Evolutionary conservation across 1,284 basidiomycete species (phyloP), one percentile per base, ranked within the genome.

Genomic region (Malassezia arunalokei): DNA sequence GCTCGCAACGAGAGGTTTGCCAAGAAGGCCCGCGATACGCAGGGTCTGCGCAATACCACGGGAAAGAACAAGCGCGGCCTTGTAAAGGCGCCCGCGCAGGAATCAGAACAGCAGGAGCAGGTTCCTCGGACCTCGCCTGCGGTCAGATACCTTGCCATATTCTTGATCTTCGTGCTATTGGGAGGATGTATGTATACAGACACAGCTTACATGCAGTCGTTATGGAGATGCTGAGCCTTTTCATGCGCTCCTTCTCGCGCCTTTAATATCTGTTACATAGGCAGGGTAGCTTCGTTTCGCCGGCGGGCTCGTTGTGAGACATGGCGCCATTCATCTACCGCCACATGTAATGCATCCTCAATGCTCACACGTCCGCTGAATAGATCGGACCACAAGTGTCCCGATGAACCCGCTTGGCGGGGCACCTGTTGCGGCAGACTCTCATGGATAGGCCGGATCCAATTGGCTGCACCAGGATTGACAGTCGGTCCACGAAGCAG

Each of bases 401-500:
- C 30, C 32, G 24, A 11, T 32, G 31, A 12, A 15, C 33, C 15
- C 15, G 33, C 11, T 15, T 35, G 11, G 33, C 33, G 33, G 12
- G 35, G 46, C 9, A 33, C 45, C 32, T 37, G 49, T 35, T 1
- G 60, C 43, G 14, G 69, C 27, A 69, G 54, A 40, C 54, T 57
- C 39, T 67, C 69, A 32, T 63, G 56, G 30, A 72, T 72, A 0
- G 69, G 69, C 5, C 68, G 54, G 5, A 64, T 62, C 69, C 69
- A 72, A 42, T 71, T 64, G 40, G 59, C 57, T 0, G 66, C 60
- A 11, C 69, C 69, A 0, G 66, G 30, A 42, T 72, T 72, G 7
- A 68, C 53, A 0, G 62, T 59, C 29, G 68, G 45, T 2, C 68
- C 66, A 3, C 61, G 66, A 1, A 63, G 62, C 9, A 72, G 40